phyloP scores from a whole-genome alignment of 2,329 filamentous ascomycete genomes.

The Diaporthe vaccinii region DNA sequence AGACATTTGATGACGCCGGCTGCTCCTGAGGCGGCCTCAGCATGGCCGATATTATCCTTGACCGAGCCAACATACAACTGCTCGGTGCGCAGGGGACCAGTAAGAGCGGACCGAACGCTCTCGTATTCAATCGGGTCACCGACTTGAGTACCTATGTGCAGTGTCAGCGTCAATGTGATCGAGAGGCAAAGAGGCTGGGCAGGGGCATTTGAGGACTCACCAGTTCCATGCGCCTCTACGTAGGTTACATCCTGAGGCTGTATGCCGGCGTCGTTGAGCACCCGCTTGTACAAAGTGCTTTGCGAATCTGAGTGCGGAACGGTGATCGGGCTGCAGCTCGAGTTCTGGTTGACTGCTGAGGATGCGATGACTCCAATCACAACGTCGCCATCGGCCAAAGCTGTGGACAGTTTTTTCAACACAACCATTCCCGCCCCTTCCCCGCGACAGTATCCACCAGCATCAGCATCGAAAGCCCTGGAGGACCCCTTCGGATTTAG shows the following conservation, averaged over 20 bases:
- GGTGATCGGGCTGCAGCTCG: slow-evolving; percentile 48
- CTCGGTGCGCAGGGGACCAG: slow-evolving; percentile 10
- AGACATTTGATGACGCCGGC: slow-evolving; percentile 51
- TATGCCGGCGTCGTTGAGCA: slow-evolving; percentile 44
- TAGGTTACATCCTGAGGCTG: slow-evolving; percentile 47
- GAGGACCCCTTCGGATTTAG: slow-evolving; percentile 59
- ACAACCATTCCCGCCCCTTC: slow-evolving; percentile 64
- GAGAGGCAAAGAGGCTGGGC: background rate
- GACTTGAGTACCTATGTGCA: slow-evolving; percentile 50
- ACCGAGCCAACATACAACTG: slow-evolving; percentile 46
- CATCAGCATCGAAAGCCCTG: slow-evolving; percentile 61
- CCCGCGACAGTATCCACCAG: slow-evolving; percentile 67
- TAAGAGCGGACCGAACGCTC: slow-evolving; percentile 42
- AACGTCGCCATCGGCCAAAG: slow-evolving; percentile 63
- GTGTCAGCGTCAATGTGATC: background rate
- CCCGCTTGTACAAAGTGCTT: slow-evolving; percentile 47
- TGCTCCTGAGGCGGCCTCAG: slow-evolving; percentile 50
- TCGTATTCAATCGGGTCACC: slow-evolving; percentile 49
- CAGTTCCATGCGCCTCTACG: slow-evolving; percentile 55
- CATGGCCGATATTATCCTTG: slow-evolving; percentile 52
- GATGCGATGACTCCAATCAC: slow-evolving; percentile 59
- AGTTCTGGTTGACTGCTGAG: slow-evolving; percentile 53
- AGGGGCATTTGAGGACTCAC: slow-evolving; percentile 42
- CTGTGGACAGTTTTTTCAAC: slow-evolving; percentile 64
- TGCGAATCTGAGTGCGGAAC: slow-evolving; percentile 46